Base-by-base conservation (phyloP, 768 basidiomycete genomes). In the Candolleomyces efflorescens region DNA sequence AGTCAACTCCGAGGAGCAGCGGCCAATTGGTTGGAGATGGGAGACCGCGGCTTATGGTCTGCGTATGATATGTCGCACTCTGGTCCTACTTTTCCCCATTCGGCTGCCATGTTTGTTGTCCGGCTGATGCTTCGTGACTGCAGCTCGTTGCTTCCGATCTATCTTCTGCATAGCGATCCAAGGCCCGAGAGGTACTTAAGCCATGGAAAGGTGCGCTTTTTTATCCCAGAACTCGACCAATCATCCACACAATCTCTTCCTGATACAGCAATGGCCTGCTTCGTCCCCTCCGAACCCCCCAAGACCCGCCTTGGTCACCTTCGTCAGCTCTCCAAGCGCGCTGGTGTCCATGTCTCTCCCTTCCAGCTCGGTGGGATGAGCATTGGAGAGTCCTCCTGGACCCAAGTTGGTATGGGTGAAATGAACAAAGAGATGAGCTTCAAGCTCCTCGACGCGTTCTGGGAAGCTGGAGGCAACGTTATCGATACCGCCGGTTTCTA, bases 271-370 rank as follows among this genome's bases (percentile, higher is more conserved):
- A 53, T 53, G 51, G 51, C 51, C 51, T 53, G 51, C 51, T 53
- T 60, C 62, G 53, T 73, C 71, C 2, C 58, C 32, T 53, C 51
- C 22, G 37, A 53, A 45, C 26, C 27, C 5, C 55, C 55, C 4
- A 36, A 67, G n/a, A 72, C 74, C 1, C 62, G 63, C 6, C 75
- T 77, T 11, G 75, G 73, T 12, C 65, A 71, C 17, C 75, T 78
- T 60, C 74, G 79, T 26, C 61, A 65, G 17, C 66, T 81, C 13
- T 70, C 76, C 0, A 72, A 75, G 12, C 38, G 60, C 15, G 77
- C 80, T 1, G 77, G 78, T 13, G 67, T 81, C 38, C 76, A 73
- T 49, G 81, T 81, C 13, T 82, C 81, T 3, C 79, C 81, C 0
- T 64, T 82, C 20, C 68, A 69, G 26, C 74, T 82, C 26, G 80